phyloP scores from a whole-genome alignment of 768 basidiomycete genomes.

The Mycena filopes region DNA sequence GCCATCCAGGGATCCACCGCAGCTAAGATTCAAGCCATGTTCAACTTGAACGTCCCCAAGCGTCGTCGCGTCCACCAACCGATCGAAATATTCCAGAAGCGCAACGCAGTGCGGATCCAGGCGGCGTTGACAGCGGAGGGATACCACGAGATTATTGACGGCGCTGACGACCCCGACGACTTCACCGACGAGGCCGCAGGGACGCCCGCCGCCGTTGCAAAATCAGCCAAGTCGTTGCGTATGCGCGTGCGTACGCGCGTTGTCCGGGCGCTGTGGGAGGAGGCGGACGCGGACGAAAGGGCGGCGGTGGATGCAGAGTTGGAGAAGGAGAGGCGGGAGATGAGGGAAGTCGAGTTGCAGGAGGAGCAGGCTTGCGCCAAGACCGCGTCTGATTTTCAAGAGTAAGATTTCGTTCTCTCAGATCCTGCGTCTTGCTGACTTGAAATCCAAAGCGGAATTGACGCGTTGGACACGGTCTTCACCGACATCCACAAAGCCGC shows the following conservation, averaged over 20 bases:
- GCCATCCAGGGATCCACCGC: not conserved
- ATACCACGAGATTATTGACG: not conserved
- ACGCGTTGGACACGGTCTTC: not conserved
- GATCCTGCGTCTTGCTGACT: not conserved
- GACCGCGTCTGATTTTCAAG: not conserved
- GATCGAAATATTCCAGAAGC: slow-evolving; percentile 14
- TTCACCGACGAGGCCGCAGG: not conserved
- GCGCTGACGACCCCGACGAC: not conserved
- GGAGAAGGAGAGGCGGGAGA: slow-evolving; percentile 3
- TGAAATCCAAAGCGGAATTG: not conserved
- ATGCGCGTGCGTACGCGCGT: slow-evolving; percentile 14
- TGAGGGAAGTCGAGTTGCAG: not conserved
- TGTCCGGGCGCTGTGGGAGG: not conserved
- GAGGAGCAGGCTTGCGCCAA: not conserved
- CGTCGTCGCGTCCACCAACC: slow-evolving; percentile 3
- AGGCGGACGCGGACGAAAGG: slow-evolving; percentile 1
- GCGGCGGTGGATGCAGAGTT: not conserved
- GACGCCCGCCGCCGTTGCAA: not conserved
- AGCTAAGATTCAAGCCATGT: not conserved
- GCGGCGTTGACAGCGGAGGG: not conserved
- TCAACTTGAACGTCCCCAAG: not conserved
- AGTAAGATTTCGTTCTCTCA: not conserved
- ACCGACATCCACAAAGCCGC: not conserved
- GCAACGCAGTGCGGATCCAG: not conserved
- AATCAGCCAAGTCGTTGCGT: not conserved